A percentile compares a stretch with the other conserved stretches of the same genome.
These are phyloP conservation scores for Exophiala xenobiotica DNA, from an alignment of 2,329 filamentous ascomycete genomes.

Conservation along the genomic window DNA sequence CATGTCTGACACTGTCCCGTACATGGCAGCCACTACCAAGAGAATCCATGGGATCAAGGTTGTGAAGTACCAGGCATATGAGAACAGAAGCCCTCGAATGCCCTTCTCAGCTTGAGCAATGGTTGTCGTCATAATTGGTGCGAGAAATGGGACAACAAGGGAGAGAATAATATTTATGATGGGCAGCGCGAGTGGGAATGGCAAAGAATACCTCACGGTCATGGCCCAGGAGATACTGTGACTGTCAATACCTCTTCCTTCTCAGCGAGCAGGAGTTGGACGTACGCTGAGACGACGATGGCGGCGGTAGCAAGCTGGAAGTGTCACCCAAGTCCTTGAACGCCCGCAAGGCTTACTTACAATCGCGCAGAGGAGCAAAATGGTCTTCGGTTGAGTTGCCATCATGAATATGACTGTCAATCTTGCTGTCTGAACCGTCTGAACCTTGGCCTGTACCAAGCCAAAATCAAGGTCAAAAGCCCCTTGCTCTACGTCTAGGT, in stretches of 20 bases:
- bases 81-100: neutral
- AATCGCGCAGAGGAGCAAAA: neutral
- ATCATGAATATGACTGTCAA: too few species aligned
- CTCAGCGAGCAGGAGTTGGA: neutral
- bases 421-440: too few species aligned
- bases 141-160: neutral
- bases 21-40: constrained; percentile 35
- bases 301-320: constrained; percentile 8
- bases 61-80: constrained; percentile 15
- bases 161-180: constrained; percentile 14
- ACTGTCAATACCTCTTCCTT: constrained; percentile 2
- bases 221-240: constrained; percentile 15
- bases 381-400: neutral
- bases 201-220: constrained; percentile 8
- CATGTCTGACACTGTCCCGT: constrained; percentile 32
- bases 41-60: constrained; percentile 33
- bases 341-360: neutral
- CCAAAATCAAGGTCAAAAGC: too few species aligned
- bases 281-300: constrained; percentile 20
- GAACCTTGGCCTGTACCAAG: too few species aligned
- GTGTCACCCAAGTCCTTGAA: neutral
- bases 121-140: neutral
- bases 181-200: constrained; percentile 11
- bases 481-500: too few species aligned
- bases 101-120: neutral